A percentile compares a stretch with the other conserved stretches of the same genome.
phyloP scores from a whole-genome alignment of 495 filamentous ascomycete species.

The Aspergillus bridgeri region DNA sequence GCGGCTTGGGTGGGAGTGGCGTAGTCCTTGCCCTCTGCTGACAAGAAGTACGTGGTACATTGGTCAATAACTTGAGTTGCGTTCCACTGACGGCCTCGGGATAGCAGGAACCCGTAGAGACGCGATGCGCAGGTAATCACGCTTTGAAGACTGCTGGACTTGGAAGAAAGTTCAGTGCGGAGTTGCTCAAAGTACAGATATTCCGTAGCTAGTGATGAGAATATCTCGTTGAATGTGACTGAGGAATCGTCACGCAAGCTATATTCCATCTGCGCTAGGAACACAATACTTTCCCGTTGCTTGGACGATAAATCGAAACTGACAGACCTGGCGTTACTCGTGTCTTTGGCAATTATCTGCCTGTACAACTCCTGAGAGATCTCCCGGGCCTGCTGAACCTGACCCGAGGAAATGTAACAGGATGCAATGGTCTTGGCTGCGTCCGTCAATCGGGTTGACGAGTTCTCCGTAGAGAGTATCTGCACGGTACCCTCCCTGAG shows the following conservation, averaged over 20 bases:
- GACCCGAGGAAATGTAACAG: slow-evolving; percentile 30
- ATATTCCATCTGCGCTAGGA: slow-evolving; percentile 39
- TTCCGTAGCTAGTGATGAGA: slow-evolving; percentile 33
- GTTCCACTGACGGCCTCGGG: slow-evolving; percentile 20
- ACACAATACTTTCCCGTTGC: slow-evolving; percentile 33
- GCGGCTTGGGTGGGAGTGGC: slow-evolving; percentile 22
- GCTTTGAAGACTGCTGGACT: slow-evolving; percentile 28
- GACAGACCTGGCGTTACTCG: slow-evolving; percentile 11
- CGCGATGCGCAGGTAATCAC: slow-evolving; percentile 26
- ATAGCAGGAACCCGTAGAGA: slow-evolving; percentile 30
- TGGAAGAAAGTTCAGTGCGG: slow-evolving; percentile 25
- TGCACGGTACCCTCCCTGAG: slow-evolving; percentile 34
- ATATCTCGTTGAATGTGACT: slow-evolving; percentile 33
- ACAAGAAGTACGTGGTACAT: slow-evolving; percentile 27
- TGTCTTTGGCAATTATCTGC: slow-evolving; percentile 27
- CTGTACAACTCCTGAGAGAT: slow-evolving; percentile 35
- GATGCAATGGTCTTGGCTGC: slow-evolving; percentile 32
- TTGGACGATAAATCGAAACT: slow-evolving; percentile 25
- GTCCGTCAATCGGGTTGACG: slow-evolving; percentile 24
- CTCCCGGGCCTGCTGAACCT: slow-evolving; percentile 28
- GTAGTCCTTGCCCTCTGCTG: slow-evolving; percentile 28
- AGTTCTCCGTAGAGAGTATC: slow-evolving; percentile 28
- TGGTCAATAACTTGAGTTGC: slow-evolving; percentile 23
- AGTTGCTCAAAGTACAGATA: slow-evolving; percentile 40
- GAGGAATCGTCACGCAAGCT: slow-evolving; percentile 26